Conservation (phyloP, 805 yeast species). For the Yueomyces sinensis region DNA sequence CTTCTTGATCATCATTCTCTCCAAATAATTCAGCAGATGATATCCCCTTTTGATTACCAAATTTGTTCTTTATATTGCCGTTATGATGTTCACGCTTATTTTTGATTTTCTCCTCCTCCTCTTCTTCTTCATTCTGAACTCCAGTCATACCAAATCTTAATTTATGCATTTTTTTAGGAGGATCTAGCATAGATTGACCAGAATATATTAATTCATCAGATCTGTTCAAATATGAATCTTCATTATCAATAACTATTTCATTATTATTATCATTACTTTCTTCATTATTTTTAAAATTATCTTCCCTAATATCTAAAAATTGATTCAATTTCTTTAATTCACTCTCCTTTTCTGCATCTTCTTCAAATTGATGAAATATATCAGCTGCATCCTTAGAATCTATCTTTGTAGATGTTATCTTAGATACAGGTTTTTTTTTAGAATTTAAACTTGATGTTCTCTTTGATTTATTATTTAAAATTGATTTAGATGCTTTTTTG, state of each 20-base stretch:
- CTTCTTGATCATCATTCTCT: slow-evolving; percentile 63
- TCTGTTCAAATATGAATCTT: slow-evolving; percentile 6
- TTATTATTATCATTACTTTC: slow-evolving; percentile 1
- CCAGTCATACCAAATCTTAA: slow-evolving; percentile 84
- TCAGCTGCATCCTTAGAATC: slow-evolving; percentile 36
- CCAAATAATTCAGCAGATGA: slow-evolving; percentile 92
- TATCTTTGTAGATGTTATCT: slow-evolving; percentile 42
- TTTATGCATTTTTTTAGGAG: slow-evolving; percentile 59
- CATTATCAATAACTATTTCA: slow-evolving; percentile 5
- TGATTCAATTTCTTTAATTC: slow-evolving; percentile 32
- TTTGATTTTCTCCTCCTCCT: slow-evolving; percentile 29
- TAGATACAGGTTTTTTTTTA: slow-evolving; percentile 39
- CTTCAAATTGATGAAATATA: slow-evolving; percentile 50
- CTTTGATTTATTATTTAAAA: slow-evolving; percentile 14
- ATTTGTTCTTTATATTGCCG: slow-evolving; percentile 38
- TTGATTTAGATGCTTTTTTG: slow-evolving; percentile 8
- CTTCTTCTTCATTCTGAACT: slow-evolving; percentile 39
- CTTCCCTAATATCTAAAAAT: slow-evolving; percentile 2
- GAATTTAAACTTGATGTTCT: slow-evolving; percentile 37
- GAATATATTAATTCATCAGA: slow-evolving; percentile 3
- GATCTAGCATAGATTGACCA: slow-evolving; percentile 16
- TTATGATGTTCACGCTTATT: slow-evolving; percentile 28
- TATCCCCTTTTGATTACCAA: slow-evolving; percentile 82
- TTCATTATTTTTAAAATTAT: not conserved
- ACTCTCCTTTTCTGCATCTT: slow-evolving; percentile 71